Evolutionary conservation across 306 rosid species (phyloP), one percentile per base, ranked within the genome.

Genomic region (Quercus rubra): DNA sequence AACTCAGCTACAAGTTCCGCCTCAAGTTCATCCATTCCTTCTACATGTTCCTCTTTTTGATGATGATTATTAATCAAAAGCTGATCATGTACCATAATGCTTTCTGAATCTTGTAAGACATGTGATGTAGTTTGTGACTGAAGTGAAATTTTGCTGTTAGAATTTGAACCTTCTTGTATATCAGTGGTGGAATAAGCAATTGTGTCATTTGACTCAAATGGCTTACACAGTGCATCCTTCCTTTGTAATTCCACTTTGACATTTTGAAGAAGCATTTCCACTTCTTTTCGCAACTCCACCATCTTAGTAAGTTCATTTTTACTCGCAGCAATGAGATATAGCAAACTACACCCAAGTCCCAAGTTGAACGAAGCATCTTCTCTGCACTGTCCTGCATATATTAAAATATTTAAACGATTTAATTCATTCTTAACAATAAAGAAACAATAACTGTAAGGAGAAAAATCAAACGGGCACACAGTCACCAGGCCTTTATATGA

Each of bases 1-100:
- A 93, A 85, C 86, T 95, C 99, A 52, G 88, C 85, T 57, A 87
- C 92, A 76, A 95, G 90, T 79, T 95, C 96, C 43, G 81, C 90
- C 87, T 91, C 93, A 9, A 95, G 92, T 67, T 85, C 90, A 46
- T 83, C 85, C 59, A 93, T 93, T 61, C 82, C 92, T 57, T 83
- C 87, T n/a, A 38, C 87, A 59, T 77, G 77, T 41, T 84, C 88
- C 59, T 72, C 88, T 75, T 76, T 85, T 72, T 83, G 82, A 14
- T 71, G 56, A 11, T 71, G n/a, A 19, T 72, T 14, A 76, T 6
- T 83, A 11, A 70, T 86, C 61, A 74, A 57, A 76, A 81, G 81
- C 27, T 73, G 74, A 28, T 84, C 81, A 54, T 77, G 71, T 57
- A 74, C 80, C 77, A 15, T 15, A 28, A 58, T 72, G 46, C 86